These are phyloP conservation scores for Plasmodium ovale DNA, from an alignment of 169 alveolate species.

Conservation along the genomic window DNA sequence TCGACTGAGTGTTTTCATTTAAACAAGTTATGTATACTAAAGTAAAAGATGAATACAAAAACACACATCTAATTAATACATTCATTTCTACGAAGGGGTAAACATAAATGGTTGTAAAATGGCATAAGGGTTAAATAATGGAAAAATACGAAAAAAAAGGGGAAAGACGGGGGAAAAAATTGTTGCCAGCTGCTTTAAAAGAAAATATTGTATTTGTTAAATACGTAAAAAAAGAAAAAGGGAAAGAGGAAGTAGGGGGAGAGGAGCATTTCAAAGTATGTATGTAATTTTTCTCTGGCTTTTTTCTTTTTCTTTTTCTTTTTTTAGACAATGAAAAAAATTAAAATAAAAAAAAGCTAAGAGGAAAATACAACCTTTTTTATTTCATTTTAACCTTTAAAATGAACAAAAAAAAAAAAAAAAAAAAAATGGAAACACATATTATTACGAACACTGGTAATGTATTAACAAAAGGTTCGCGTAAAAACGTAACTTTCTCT, in stretches of 20 bases:
- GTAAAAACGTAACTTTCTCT: no score
- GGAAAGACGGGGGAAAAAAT: neutral
- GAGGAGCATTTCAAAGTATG: neutral
- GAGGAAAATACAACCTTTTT: no score
- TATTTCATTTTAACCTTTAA: constrained; percentile 19
- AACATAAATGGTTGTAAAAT: neutral
- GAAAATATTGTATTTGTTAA: neutral
- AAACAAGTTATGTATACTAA: constrained; percentile 27
- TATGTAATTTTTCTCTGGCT: no score
- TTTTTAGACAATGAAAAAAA: no score
- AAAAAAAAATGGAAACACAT: neutral
- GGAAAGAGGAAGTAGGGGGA: neutral
- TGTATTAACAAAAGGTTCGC: no score
- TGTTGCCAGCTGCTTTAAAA: neutral
- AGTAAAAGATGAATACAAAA: constrained; percentile 46
- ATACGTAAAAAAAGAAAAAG: neutral
- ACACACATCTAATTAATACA: constrained; percentile 45
- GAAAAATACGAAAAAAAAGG: neutral
- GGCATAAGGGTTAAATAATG: constrained; percentile 14
- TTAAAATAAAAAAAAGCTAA: no score
- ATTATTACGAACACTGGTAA: neutral
- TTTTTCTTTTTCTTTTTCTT: no score
- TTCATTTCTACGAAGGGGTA: constrained; percentile 52
- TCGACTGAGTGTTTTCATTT: constrained; percentile 26
- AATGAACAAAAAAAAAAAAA: constrained; percentile 17